Conservation (phyloP, 2,329 filamentous ascomycete species). For the Pseudogymnoascus sp. region DNA sequence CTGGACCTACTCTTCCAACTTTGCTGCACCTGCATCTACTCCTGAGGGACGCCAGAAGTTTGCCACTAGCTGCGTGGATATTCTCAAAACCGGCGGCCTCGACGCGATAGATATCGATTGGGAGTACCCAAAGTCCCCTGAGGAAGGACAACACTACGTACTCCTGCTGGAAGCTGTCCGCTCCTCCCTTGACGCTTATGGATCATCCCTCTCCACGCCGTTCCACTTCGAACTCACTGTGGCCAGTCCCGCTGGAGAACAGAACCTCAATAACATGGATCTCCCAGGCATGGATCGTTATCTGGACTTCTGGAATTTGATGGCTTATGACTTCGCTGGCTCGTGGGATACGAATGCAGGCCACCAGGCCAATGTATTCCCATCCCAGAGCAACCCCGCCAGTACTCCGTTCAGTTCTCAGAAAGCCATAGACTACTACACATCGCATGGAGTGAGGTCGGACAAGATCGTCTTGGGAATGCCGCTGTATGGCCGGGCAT, state of each 20-base stretch:
- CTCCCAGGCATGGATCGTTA: constrained; percentile 57
- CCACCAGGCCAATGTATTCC: constrained; percentile 75
- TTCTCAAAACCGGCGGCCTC: constrained; percentile 77
- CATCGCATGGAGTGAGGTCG: constrained; percentile 53
- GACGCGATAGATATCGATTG: constrained; percentile 64
- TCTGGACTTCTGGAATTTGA: constrained; percentile 72
- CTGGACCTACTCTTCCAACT: constrained; percentile 87
- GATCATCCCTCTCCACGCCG: constrained; percentile 32
- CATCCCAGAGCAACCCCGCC: constrained; percentile 47
- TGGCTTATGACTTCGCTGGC: constrained; percentile 86
- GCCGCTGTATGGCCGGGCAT: constrained; percentile 86
- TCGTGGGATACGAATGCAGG: constrained; percentile 68
- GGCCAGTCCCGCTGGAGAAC: constrained; percentile 55
- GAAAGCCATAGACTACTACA: constrained; percentile 66
- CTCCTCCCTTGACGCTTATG: constrained; percentile 52
- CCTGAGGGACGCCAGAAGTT: constrained; percentile 63
- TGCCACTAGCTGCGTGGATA: constrained; percentile 63
- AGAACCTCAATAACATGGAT: constrained; percentile 57
- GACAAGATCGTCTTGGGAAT: constrained; percentile 82
- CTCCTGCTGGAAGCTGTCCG: constrained; percentile 52
- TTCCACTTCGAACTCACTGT: constrained; percentile 59
- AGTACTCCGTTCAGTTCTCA: constrained; percentile 74
- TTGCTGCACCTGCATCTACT: constrained; percentile 67
- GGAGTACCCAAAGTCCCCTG: constrained; percentile 54
- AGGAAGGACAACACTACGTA: constrained; percentile 53